Evolutionary conservation across 1,284 basidiomycete genomes (phyloP).

Genomic region (Ceraceosorus bombacis): DNA sequence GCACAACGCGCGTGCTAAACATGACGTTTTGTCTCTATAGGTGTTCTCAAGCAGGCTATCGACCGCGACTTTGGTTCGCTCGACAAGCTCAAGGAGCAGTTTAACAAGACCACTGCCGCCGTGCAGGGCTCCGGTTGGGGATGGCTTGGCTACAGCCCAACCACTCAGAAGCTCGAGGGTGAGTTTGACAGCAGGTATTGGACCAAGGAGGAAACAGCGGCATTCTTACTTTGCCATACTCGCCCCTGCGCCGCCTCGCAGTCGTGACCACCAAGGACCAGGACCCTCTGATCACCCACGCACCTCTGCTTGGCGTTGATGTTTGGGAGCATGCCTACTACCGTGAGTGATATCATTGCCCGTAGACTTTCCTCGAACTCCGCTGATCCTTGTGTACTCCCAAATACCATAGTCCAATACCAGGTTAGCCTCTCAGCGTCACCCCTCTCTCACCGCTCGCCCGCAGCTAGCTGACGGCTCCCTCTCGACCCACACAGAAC

Average conservation of each 20-base stretch:
- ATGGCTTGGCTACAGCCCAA: slow-evolving; percentile 60
- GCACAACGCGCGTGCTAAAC: background rate
- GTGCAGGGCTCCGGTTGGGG: slow-evolving; percentile 98
- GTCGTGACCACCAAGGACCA: slow-evolving; percentile 81
- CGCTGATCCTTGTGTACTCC: background rate
- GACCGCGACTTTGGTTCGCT: slow-evolving; percentile 76
- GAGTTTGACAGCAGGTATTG: slow-evolving; percentile 25
- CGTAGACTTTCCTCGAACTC: background rate
- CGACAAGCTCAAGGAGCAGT: slow-evolving; percentile 65
- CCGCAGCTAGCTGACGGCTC: too few relatives aligned
- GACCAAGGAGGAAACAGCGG: background rate
- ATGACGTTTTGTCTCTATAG: slow-evolving; percentile 37
- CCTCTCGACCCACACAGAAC: slow-evolving; percentile 2
- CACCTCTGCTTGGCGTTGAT: slow-evolving; percentile 88
- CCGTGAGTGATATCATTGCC: slow-evolving; percentile 35
- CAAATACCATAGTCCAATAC: slow-evolving; percentile 1
- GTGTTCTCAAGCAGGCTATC: slow-evolving; percentile 73
- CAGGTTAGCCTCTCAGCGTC: too few relatives aligned
- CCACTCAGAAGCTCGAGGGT: slow-evolving; percentile 61
- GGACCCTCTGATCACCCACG: slow-evolving; percentile 80
- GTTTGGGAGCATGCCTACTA: slow-evolving; percentile 77
- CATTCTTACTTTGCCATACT: background rate
- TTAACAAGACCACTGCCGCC: slow-evolving; percentile 81
- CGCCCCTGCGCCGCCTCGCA: slow-evolving; percentile 1
- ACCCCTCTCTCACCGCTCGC: slow-evolving; percentile 5